Evolutionary conservation across 257 asterid species (phyloP), one percentile per base, ranked within the genome.

Genomic region (Ehretia macrophylla): DNA sequence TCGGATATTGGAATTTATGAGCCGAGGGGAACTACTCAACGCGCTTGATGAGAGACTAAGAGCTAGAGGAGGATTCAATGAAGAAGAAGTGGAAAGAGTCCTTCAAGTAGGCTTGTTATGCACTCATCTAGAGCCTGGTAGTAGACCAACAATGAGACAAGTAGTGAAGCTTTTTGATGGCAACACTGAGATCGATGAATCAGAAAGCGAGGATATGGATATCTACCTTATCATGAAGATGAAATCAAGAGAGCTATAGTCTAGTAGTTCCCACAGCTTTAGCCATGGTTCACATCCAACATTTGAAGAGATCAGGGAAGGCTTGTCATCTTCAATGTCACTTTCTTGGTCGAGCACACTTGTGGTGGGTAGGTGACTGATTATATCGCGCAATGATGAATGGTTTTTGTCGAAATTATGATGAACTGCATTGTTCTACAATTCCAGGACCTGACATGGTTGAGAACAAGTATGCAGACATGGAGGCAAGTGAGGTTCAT

Each of bases 91-190:
- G 0, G 78, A 74, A 11, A 60, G 64, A 42, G 78, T 87, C 68
- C 66, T 87, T 48, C 83, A 82, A 32, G 19, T 87, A 62, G 94
- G 94, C 35, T 17, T 84, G 50, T 18, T 82, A 20, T 86, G 95
- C 17, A 72, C 80, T 10, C 81, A 75, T 49, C 74, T 70, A 0
- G 94, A 87, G 6, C 71, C 81, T 1, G 76, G 52, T 12, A 69
- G 66, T 1, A 72, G 95, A 79, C 90, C 94, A 11, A 82, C 72
- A 11, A 87, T 87, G 88, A 80, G 90, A 68, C 90, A 78, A 55
- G 86, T 78, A 2, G 81, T 78, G 73, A 84, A 84, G 40, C 39
- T 80, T 11, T 80, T 87, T 4, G 83, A 80, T 56, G 81, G 81
- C 63, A 82, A 59, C 61, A 68, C 10, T 22, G 86, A 75, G 64